Evolutionary conservation across 2,329 filamentous ascomycete genomes (phyloP), one percentile per base, ranked within the genome.

Genomic region (Aspergillus luchuensis): DNA sequence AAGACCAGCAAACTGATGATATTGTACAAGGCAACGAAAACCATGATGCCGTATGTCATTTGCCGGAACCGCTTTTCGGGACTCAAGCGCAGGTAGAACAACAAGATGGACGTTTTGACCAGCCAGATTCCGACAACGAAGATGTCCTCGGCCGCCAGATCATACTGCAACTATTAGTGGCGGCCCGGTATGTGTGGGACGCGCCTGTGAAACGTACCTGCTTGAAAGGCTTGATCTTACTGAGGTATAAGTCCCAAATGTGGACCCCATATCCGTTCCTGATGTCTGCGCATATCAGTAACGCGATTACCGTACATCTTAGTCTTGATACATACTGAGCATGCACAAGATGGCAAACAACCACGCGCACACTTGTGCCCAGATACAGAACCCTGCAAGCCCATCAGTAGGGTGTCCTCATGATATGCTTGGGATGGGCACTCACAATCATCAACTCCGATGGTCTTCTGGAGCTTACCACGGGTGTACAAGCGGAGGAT

Each of bases 71-170:
- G 63, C 23, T 61, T 59, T 7, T 66, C 60, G 3, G 63, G 63
- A 25, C 51, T 66, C 5, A 66, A 57, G 11, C 64, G 63, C 8
- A 66, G 58, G 28, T 66, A 66, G 51, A 66, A 66, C 4, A 66
- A 58, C 19, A 66, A 58, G 38, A 66, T 66, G 15, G 64, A 61
- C 5, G 61, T 66, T 39, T 66, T 66, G 51, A 66, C 63, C 28
- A 66, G 59, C 62, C 62, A 64, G 49, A 64, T 55, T 3, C 62
- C 62, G 21, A 64, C 56, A 0, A 58, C 62, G 49, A 54, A 66
- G 23, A 64, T 19, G 36, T 58, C 62, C 36, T 64, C 60, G 36
- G 54, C 63, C 7, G 59, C 63, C 8, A 64, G 57, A 19, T 64
- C 62, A 30, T 62, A 56, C 62, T 64, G 30, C 10, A 38, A 2